A percentile compares a stretch with the other conserved stretches of the same genome.
phyloP scores from a whole-genome alignment of 441 rosid species.

The Pelargonium australe region DNA sequence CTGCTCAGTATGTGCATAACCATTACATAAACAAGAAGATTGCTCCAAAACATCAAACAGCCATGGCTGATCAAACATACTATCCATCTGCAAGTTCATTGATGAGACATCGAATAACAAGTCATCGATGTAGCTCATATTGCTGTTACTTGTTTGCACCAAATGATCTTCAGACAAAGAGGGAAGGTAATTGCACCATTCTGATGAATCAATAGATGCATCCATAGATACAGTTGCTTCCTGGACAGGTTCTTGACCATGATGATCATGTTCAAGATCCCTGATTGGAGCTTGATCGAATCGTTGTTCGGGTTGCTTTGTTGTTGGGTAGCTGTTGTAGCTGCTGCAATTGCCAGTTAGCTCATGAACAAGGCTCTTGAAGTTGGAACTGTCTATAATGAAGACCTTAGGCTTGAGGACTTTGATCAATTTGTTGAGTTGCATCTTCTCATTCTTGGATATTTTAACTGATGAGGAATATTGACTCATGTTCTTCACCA shows the following conservation, averaged over 20 bases:
- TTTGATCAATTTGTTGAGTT: constrained; percentile 21
- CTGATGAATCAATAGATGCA: constrained; percentile 16
- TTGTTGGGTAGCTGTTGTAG: background rate
- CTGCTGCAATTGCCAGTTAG: constrained; percentile 31
- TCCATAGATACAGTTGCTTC: constrained; percentile 17
- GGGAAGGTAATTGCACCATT: constrained; percentile 12
- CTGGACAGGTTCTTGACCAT: constrained; percentile 7
- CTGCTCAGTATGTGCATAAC: constrained; percentile 19
- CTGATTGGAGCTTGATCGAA: background rate
- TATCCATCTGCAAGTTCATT: constrained; percentile 12
- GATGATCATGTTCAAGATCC: background rate
- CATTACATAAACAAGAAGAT: background rate
- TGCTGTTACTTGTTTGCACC: constrained; percentile 9
- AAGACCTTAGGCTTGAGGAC: constrained; percentile 34
- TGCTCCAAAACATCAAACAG: constrained; percentile 13
- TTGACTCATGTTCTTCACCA: constrained; percentile 28
- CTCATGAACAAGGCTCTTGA: constrained; percentile 41
- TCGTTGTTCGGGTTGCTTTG: background rate
- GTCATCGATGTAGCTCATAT: constrained; percentile 9
- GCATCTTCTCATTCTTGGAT: constrained; percentile 23
- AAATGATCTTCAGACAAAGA: background rate
- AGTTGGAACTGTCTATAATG: constrained; percentile 31
- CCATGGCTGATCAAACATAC: constrained; percentile 26
- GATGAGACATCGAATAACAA: background rate
- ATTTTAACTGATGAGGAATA: constrained; percentile 4